Base-by-base conservation (phyloP, 1,139 yeast species). In the Debaryomyces nepalensis region DNA sequence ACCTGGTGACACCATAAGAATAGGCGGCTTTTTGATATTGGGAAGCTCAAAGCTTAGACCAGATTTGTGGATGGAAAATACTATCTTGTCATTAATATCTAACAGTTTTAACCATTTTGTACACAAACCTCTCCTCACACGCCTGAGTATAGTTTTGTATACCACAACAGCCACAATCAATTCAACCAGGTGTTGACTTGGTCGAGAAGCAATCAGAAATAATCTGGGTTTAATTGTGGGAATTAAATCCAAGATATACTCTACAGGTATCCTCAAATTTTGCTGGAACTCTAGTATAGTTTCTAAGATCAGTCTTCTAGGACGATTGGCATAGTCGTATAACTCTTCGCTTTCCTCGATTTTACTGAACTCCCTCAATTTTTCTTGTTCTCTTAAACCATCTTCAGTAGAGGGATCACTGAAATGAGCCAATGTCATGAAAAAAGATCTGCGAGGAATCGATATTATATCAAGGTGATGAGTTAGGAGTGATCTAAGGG, bases 241-340 rank as follows among this genome's bases (percentile, higher is more conserved):
- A 49, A 93, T 73, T 24, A 88, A 65, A 47, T 93, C 98, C 39
- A 87, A 70, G 4, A 89, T 56, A 55, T 85, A 84, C 40, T 80
- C 82, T 29, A 87, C 59, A 0, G 99, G 98, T 20, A 93, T 81
- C 37, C 64, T 72, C 34, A 93, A 70, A 49, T 73, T 71, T 7
- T 87, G 77, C 48, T 77, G 80, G 57, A 93, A 93, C 58, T 93
- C 99, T 38, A 81, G 73, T 8, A 93, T 62, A 0, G 89, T 87
- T 60, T 93, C 99, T 20, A 89, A 61, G 6, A 91, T 77, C 46
- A 96, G 90, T 52, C 99, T 67, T 50, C 97, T 75, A 7, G 99
- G 97, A 47, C 98, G 70, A 57, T 89, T 87, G 11, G 96, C 95
- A 61, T 93, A 93, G 59, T 93, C 83, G 59, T 83, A 91, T 35